Evolutionary conservation across 495 filamentous ascomycete genomes (phyloP).

Genomic region (Aspergillus indologenus): DNA sequence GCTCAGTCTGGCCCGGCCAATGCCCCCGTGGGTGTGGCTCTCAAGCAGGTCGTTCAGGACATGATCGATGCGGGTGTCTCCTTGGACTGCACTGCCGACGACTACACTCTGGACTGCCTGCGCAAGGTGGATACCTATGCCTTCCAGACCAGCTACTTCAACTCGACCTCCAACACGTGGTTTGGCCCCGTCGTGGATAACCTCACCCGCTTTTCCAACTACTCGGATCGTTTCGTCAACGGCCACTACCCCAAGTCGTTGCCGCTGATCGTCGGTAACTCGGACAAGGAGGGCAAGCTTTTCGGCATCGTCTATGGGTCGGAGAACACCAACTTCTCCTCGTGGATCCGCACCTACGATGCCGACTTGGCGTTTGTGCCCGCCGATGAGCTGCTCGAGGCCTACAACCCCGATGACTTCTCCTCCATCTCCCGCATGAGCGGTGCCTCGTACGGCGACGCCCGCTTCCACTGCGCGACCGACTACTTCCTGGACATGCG

Average conservation of each 20-base stretch:
- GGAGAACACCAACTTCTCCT: slow-evolving; percentile 26
- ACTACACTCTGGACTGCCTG: slow-evolving; percentile 26
- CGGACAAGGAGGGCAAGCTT: slow-evolving; percentile 24
- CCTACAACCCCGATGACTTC: slow-evolving; percentile 22
- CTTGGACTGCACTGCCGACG: slow-evolving; percentile 19
- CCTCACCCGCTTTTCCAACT: slow-evolving; percentile 27
- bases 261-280: slow-evolving; percentile 29
- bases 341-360: slow-evolving; percentile 26
- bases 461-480: slow-evolving; percentile 26
- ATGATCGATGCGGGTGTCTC: slow-evolving; percentile 22
- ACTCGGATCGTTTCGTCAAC: slow-evolving; percentile 19
- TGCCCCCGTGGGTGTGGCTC: slow-evolving; percentile 19
- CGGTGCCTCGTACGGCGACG: slow-evolving; percentile 28
- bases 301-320: slow-evolving; percentile 22
- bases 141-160: slow-evolving; percentile 27
- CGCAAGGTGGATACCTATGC: slow-evolving; percentile 23
- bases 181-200: slow-evolving; percentile 24
- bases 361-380: slow-evolving; percentile 25
- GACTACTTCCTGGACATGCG: slow-evolving; percentile 25
- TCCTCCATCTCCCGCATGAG: slow-evolving; percentile 25
- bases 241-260: slow-evolving; percentile 23
- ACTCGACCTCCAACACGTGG: slow-evolving; percentile 30
- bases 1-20: slow-evolving; percentile 23
- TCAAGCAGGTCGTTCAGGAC: slow-evolving; percentile 22
- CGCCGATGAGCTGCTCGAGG: slow-evolving; percentile 16